Evolutionary conservation across 2,329 filamentous ascomycete genomes (phyloP).

Genomic region (Ophiostoma australiae): DNA sequence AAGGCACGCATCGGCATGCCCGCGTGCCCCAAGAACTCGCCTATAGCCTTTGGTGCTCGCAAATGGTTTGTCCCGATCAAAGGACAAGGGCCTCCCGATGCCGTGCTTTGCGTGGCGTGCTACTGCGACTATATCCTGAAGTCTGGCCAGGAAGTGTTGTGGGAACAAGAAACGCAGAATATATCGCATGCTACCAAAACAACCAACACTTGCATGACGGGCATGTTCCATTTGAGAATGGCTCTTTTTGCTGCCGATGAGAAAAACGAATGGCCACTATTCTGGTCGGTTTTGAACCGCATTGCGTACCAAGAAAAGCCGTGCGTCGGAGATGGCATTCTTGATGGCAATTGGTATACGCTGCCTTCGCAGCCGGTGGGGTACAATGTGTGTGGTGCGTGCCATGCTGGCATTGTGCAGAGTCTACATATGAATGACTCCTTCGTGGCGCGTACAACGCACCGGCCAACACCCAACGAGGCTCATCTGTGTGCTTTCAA

Average conservation of each 20-base stretch:
- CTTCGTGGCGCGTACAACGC: slow-evolving; percentile 31
- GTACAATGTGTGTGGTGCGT: slow-evolving; percentile 38
- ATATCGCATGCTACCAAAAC: slow-evolving; percentile 28
- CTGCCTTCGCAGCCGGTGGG: slow-evolving; percentile 32
- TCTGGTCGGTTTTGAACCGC: slow-evolving; percentile 35
- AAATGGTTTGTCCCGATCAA: slow-evolving; percentile 36
- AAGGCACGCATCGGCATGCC: slow-evolving; percentile 26
- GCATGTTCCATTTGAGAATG: slow-evolving; percentile 33
- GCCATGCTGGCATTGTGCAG: slow-evolving; percentile 35
- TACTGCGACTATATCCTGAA: slow-evolving; percentile 37
- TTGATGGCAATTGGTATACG: slow-evolving; percentile 35
- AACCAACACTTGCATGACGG: slow-evolving; percentile 27
- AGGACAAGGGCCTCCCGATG: slow-evolving; percentile 28
- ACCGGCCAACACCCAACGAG: slow-evolving; percentile 22
- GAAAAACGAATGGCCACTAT: slow-evolving; percentile 33
- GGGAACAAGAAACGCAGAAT: slow-evolving; percentile 25
- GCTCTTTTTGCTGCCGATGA: slow-evolving; percentile 34
- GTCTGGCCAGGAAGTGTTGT: slow-evolving; percentile 28
- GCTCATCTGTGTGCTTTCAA: slow-evolving; percentile 37
- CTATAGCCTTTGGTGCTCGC: background rate
- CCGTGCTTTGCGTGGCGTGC: slow-evolving; percentile 38
- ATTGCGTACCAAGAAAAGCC: slow-evolving; percentile 31
- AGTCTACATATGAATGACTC: slow-evolving; percentile 32
- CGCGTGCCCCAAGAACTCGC: slow-evolving; percentile 13
- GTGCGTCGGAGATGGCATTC: slow-evolving; percentile 34